Conservation (phyloP, 441 rosid species). For the Caryocar brasiliense region DNA sequence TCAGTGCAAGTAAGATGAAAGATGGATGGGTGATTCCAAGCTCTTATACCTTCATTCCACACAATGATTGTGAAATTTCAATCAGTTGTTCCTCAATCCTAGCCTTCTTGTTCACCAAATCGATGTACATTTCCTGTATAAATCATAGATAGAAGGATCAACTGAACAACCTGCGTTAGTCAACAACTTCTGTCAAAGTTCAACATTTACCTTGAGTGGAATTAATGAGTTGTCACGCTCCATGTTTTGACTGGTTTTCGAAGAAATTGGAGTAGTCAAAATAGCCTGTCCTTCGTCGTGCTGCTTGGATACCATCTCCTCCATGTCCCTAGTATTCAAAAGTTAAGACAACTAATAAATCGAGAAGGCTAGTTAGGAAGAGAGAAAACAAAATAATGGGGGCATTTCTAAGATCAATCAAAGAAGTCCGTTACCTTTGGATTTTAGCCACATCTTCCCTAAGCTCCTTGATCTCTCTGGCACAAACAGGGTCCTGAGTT, state of each 20-base stretch:
- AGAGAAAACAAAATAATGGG: no score
- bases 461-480: conserved; percentile 51
- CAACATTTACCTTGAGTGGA: conserved; percentile 43
- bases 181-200: neutral
- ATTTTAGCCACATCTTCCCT: conserved; percentile 43
- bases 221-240: conserved; percentile 28
- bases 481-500: conserved; percentile 72
- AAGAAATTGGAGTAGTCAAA: conserved; percentile 33
- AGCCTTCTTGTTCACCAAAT: conserved; percentile 51
- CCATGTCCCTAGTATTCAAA: conserved; percentile 32
- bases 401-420: no score
- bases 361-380: no score
- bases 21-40: neutral
- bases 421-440: conserved; percentile 40
- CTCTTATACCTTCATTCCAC: conserved; percentile 50
- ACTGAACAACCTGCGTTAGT: neutral
- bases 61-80: conserved; percentile 38
- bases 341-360: neutral
- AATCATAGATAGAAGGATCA: neutral
- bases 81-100: conserved; percentile 47
- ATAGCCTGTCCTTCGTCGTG: conserved; percentile 32
- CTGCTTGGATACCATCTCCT: conserved; percentile 36
- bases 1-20: neutral
- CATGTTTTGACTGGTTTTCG: conserved; percentile 29
- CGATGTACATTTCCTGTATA: conserved; percentile 47